Percentiles rank a stretch among this genome's conserved stretches.
These are phyloP conservation scores for Claviceps sp. DNA, from an alignment of 2,329 filamentous ascomycete species.

Conservation along the genomic window DNA sequence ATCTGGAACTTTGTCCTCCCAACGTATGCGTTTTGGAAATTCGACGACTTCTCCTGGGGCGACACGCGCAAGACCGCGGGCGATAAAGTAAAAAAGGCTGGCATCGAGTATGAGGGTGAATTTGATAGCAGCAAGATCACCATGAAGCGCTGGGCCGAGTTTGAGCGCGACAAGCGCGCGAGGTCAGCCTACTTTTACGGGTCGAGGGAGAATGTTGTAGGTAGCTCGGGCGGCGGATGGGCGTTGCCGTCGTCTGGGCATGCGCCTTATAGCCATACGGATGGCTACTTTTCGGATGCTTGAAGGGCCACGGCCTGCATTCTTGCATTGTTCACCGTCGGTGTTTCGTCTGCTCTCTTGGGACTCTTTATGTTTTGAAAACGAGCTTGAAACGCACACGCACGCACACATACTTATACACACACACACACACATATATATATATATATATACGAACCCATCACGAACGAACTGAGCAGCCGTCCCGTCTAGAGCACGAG, in stretches of 20 bases:
- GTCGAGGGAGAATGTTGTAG: conserved; percentile 35
- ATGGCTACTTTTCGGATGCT: conserved; percentile 43
- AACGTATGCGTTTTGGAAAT: conserved; percentile 96
- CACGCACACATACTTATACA: no score
- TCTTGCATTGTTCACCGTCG: no score
- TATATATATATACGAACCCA: not conserved
- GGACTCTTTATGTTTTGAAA: no score
- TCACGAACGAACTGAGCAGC: no score
- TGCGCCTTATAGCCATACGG: conserved; percentile 26
- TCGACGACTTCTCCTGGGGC: conserved; percentile 98
- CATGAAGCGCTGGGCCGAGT: conserved; percentile 98
- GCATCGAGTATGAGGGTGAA: conserved; percentile 81
- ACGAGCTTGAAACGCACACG: no score
- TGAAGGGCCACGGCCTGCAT: conserved; percentile 10
- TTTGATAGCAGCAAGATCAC: conserved; percentile 98
- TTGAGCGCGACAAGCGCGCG: conserved; percentile 55
- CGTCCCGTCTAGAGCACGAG: no score
- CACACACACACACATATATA: not conserved
- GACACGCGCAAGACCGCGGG: conserved; percentile 92
- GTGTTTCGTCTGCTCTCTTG: no score
- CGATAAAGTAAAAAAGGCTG: conserved; percentile 76
- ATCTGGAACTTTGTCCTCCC: conserved; percentile 97
- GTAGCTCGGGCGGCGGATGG: conserved; percentile 26
- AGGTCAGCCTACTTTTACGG: conserved; percentile 36
- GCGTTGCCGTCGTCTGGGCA: conserved; percentile 27